A percentile compares a stretch with the other conserved stretches of the same genome.
Evolutionary conservation across 805 yeast genomes (phyloP).

Genomic region (Pichia heedii): DNA sequence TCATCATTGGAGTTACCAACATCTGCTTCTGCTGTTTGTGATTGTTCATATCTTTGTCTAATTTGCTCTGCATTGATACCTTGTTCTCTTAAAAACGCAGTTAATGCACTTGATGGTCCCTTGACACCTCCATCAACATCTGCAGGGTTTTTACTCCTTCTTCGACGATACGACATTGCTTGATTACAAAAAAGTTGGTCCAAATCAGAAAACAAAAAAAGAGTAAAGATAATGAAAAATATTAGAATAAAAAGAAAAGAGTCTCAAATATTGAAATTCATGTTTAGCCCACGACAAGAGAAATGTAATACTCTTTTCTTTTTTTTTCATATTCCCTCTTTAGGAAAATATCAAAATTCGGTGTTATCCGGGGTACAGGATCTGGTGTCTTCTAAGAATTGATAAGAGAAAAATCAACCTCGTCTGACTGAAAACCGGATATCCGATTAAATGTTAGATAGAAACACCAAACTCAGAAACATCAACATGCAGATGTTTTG

Average conservation of each 20-base stretch:
- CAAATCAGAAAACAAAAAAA: no score
- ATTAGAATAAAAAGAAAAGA: not conserved
- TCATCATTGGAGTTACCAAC: constrained; percentile 19
- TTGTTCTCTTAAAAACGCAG: constrained; percentile 79
- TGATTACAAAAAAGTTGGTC: not conserved
- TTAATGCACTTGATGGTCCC: constrained; percentile 81
- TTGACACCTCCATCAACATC: constrained; percentile 18
- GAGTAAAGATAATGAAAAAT: not conserved
- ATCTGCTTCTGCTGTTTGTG: constrained; percentile 22
- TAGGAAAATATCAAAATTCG: no score
- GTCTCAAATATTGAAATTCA: not conserved
- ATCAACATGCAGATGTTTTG: no score
- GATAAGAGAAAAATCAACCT: no score
- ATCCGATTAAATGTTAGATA: no score
- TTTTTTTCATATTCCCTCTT: no score
- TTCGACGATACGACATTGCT: constrained; percentile 20
- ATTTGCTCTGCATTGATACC: constrained; percentile 82
- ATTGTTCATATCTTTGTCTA: constrained; percentile 33
- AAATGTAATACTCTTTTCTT: no score
- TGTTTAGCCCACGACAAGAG: not conserved
- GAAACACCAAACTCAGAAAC: no score
- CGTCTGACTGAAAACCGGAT: no score
- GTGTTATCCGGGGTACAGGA: no score
- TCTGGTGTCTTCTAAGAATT: no score
- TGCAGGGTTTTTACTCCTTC: constrained; percentile 6